Base-by-base conservation (phyloP, 163 green algal genomes). In the Scenedesmus sp. region DNA sequence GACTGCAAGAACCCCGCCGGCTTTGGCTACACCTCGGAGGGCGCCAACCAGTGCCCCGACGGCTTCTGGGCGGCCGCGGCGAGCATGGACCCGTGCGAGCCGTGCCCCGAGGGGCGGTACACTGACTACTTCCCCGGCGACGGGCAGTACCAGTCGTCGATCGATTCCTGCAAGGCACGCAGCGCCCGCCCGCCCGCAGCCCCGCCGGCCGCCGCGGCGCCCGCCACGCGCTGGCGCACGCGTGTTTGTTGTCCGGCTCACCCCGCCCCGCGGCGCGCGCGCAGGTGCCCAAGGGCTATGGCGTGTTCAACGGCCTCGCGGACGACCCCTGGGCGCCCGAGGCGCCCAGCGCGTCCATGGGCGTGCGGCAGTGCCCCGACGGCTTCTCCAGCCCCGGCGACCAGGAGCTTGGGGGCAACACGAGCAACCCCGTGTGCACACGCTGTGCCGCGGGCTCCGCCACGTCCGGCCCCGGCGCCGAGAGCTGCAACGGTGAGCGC, bases 401-500 rank as follows among this genome's bases (percentile, higher is more conserved):
- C n/a, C n/a, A n/a, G n/a, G n/a, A n/a, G n/a, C n/a, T n/a, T n/a
- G n/a, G n/a, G n/a, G n/a, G n/a, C n/a, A n/a, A n/a, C n/a, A n/a
- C n/a, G n/a, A n/a, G n/a, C n/a, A n/a, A n/a, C n/a, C n/a, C n/a
- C n/a, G n/a, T n/a, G n/a, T 70, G 63, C n/a, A 7, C 34, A 39
- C 24, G 6, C 18, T 70, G 63, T 11, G 20, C 63, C 3, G 4
- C n/a, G 20, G 44, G 44, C 3, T 24, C 51, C 39, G 24, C 20
- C 63, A 70, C 63, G 2, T 56, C 34, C 13, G 63, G 3, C 1
- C 20, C 20, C 3, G 63, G 63, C 36, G 34, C 22, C n/a, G n/a
- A 13, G 13, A 13, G 22, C 24, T 70, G 63, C n/a, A 39, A 70
- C 17, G 63, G 63, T 70, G 63, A 70, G 63, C n/a, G n/a, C n/a